These are phyloP conservation scores for Rhododendron molle DNA, from an alignment of 148 eudicot genomes.

Conservation along the genomic window DNA sequence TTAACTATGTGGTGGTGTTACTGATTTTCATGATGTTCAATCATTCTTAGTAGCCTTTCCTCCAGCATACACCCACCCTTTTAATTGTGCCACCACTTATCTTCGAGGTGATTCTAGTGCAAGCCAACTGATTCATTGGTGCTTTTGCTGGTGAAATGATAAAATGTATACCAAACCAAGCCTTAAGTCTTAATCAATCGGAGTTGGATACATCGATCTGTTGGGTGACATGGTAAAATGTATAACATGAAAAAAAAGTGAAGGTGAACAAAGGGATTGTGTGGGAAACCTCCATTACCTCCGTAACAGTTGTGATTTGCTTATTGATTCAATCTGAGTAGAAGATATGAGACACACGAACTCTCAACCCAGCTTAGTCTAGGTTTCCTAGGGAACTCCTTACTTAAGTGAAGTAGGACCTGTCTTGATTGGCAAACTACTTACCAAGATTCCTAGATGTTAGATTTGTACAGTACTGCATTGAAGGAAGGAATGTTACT, in stretches of 20 bases:
- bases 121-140: not conserved
- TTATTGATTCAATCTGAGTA: not conserved
- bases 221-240: not conserved
- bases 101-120: not conserved
- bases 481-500: not conserved
- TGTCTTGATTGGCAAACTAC: not conserved
- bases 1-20: not conserved
- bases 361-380: not conserved
- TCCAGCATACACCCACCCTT: not conserved
- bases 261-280: not conserved
- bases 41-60: not conserved
- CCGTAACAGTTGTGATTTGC: not conserved
- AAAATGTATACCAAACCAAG: not conserved
- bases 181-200: not conserved
- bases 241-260: not conserved
- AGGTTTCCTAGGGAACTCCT: not conserved
- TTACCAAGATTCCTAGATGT: not conserved
- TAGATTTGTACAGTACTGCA: not conserved
- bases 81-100: not conserved
- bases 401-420: not conserved
- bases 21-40: not conserved
- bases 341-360: not conserved
- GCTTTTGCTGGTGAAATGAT: not conserved
- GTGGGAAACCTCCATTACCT: not conserved
- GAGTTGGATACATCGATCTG: not conserved